These are phyloP conservation scores for Selaginella moellendorffii DNA, from an alignment of 75 land plant species.

Conservation along the genomic window DNA sequence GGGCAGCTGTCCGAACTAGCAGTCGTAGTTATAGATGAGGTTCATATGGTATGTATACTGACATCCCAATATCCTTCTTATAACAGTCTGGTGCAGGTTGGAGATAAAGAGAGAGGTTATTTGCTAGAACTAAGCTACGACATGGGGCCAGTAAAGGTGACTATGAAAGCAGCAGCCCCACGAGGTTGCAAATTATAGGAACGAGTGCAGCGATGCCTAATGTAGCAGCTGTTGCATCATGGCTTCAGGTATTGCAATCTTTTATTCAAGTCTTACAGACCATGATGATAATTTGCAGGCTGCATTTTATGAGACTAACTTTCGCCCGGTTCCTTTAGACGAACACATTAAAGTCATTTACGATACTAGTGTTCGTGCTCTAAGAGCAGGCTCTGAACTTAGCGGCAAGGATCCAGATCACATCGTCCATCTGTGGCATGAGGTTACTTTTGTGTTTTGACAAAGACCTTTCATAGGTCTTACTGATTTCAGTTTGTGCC, in stretches of 20 bases:
- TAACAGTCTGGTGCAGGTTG: no score
- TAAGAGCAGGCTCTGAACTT: constrained; percentile 52
- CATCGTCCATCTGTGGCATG: constrained; percentile 87
- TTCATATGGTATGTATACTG: constrained; percentile 76
- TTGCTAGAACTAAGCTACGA: constrained; percentile 93
- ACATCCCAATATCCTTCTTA: background rate
- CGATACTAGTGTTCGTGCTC: constrained; percentile 46
- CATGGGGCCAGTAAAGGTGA: constrained; percentile 88
- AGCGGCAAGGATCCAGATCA: constrained; percentile 99
- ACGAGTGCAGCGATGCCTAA: constrained; percentile 99
- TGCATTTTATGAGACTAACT: constrained; percentile 75
- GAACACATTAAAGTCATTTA: constrained; percentile 82
- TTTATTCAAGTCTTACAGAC: no score
- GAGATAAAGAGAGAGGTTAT: constrained; percentile 76
- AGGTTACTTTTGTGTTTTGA: no score
- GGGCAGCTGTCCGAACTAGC: constrained; percentile 88
- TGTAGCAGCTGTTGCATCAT: constrained; percentile 76
- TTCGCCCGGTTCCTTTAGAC: constrained; percentile 91
- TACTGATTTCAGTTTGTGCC: no score
- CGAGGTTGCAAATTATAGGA: constrained; percentile 79
- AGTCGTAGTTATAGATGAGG: constrained; percentile 87
- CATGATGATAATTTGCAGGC: constrained; percentile 36
- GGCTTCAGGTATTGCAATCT: constrained; percentile 88
- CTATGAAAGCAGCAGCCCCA: constrained; percentile 30
- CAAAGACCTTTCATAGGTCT: no score